Conservation (phyloP, 441 rosid species). For the Erysimum cheiri region DNA sequence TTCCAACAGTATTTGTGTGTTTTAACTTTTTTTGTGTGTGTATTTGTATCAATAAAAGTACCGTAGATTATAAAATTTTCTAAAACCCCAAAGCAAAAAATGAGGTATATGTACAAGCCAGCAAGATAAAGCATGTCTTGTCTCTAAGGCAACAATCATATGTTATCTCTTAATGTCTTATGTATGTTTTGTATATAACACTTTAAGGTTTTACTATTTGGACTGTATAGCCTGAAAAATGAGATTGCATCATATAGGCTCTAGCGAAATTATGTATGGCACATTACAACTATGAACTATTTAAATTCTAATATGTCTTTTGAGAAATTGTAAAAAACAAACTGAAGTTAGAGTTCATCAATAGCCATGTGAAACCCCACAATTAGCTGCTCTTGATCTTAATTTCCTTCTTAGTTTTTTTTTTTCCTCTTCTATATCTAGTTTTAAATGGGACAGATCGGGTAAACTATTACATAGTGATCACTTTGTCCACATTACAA, state of each 20-base stretch:
- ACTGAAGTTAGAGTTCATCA: slow-evolving; percentile 17
- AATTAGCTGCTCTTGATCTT: not conserved
- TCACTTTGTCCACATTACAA: slow-evolving; percentile 28
- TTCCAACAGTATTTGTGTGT: slow-evolving; percentile 1
- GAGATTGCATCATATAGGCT: slow-evolving; percentile 1
- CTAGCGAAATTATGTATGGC: slow-evolving; percentile 23
- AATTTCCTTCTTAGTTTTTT: not conserved
- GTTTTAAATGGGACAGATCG: not conserved
- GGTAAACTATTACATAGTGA: not conserved
- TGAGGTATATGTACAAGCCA: slow-evolving; percentile 30
- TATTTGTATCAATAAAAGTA: not conserved
- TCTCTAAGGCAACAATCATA: slow-evolving; percentile 28
- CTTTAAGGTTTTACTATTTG: not conserved
- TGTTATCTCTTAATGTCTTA: not conserved
- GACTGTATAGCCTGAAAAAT: not conserved
- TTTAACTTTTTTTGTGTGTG: no score
- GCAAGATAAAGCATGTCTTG: slow-evolving; percentile 36
- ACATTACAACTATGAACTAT: slow-evolving; percentile 9
- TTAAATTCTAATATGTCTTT: not conserved
- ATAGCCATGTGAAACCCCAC: slow-evolving; percentile 10
- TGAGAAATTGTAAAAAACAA: not conserved
- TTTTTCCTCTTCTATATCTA: not conserved
- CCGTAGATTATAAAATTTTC: not conserved
- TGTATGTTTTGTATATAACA: not conserved
- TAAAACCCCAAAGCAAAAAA: slow-evolving; percentile 18